Percentiles rank a stretch among this genome's conserved stretches.
These are phyloP conservation scores for Yamadazyma buinensis DNA, from an alignment of 1,139 yeast species.

Conservation along the genomic window DNA sequence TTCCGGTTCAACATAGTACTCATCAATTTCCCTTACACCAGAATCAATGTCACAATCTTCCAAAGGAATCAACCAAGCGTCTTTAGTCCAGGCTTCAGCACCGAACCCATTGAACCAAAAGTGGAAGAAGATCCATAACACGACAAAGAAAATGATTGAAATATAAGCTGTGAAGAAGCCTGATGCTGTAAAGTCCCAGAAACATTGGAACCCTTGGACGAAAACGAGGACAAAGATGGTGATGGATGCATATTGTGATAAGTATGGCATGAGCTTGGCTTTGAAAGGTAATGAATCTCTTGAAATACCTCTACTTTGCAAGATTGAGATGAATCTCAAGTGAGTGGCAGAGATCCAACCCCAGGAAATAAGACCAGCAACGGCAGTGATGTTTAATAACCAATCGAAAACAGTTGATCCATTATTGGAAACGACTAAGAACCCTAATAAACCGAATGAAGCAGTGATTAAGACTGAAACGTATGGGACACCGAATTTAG, in stretches of 20 bases:
- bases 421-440: conserved; percentile 57
- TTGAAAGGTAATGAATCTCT: conserved; percentile 67
- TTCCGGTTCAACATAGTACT: conserved; percentile 47
- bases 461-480: conserved; percentile 57
- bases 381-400: conserved; percentile 78
- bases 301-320: conserved; percentile 55
- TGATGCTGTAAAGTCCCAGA: conserved; percentile 51
- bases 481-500: conserved; percentile 65
- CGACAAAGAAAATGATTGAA: conserved; percentile 55
- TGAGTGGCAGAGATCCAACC: conserved; percentile 63
- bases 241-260: conserved; percentile 55
- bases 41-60: conserved; percentile 61
- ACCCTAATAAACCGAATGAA: conserved; percentile 62
- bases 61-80: conserved; percentile 36
- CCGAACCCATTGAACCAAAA: conserved; percentile 41
- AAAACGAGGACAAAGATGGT: conserved; percentile 52
- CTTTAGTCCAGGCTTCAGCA: conserved; percentile 26
- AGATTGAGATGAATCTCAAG: conserved; percentile 62
- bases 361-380: conserved; percentile 76
- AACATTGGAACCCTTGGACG: conserved; percentile 68
- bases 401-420: conserved; percentile 77
- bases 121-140: conserved; percentile 51
- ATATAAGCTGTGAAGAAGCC: conserved; percentile 66
- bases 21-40: conserved; percentile 58
- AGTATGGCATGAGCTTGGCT: conserved; percentile 62